Evolutionary conservation across 106 monocot species (phyloP), one percentile per base, ranked within the genome.

Genomic region (Dendrobium nobile): DNA sequence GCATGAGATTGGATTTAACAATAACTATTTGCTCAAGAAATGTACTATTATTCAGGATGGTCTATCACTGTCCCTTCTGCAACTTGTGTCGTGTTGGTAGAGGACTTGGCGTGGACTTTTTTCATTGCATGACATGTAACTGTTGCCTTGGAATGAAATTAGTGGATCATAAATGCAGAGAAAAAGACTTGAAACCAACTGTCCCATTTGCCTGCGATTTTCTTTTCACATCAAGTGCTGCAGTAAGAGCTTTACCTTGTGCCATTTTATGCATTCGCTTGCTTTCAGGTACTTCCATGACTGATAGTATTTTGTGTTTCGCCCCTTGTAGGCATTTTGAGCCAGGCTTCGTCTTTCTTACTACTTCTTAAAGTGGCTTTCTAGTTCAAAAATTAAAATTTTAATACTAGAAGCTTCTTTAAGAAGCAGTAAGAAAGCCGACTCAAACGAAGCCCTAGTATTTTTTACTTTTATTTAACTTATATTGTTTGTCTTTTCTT

Each of bases 221-320:
- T 82, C 78, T 99, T 15, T 99, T 95, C 58, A 99, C 99, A 78
- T 99, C 99, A 27, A 95, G 95, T 84, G 91, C 85, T 58, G 84
- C 93, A 42, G 95, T 99, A 9, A 82, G 93, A 86, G 90, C 95
- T 58, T 81, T 99, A 42, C 98, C 95, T 48, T 99, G 98, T 76
- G 98, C 26, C 98, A 99, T 84, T 99, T 99, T 85, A 99, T 99
- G 98, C 98, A 99, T 79, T 99, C 98, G 92, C 98, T 24, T 99
- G 98, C 75, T 99, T 99, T 85, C 98, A 95, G 98, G 98, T 97
- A 54, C 26, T 31, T 37, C 91, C 87, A 99, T 99, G 98, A 99
- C 78, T 37, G 37, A 37, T 37, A 3, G 37, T 37, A 95, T 15
- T 98, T 95, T 55, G 95, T 95, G 74, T 98, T 95, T 33, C 92